A percentile compares a stretch with the other conserved stretches of the same genome.
These are phyloP conservation scores for Yamadazyma blattariae DNA, from an alignment of 1,139 yeast genomes.

Conservation along the genomic window DNA sequence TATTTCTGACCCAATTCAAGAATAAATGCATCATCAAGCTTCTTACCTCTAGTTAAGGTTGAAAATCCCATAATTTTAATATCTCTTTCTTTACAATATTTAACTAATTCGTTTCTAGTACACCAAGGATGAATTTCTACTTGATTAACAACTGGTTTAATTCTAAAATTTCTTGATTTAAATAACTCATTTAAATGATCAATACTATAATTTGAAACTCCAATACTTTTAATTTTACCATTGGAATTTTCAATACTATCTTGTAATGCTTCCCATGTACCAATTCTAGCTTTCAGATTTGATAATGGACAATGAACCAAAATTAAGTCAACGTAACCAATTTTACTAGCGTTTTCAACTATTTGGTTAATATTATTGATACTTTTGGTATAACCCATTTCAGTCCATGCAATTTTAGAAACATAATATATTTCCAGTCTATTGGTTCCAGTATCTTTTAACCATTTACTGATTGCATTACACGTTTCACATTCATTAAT, in stretches of 20 bases:
- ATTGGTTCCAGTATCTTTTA: conserved; percentile 32
- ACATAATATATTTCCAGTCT: conserved; percentile 38
- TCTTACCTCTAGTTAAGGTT: conserved; percentile 54
- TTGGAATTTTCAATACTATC: conserved; percentile 33
- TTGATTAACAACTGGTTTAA: conserved; percentile 34
- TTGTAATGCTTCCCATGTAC: conserved; percentile 41
- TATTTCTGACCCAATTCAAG: conserved; percentile 3
- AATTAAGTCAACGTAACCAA: conserved; percentile 75
- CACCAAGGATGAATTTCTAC: conserved; percentile 38
- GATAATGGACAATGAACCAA: conserved; percentile 37
- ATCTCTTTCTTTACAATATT: conserved; percentile 23
- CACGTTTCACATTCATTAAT: conserved; percentile 50
- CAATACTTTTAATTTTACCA: conserved; percentile 30
- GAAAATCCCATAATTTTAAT: conserved; percentile 32
- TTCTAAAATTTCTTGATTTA: conserved; percentile 35
- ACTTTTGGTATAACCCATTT: conserved; percentile 60
- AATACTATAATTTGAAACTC: conserved; percentile 39
- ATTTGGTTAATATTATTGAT: conserved; percentile 53
- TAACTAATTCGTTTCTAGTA: conserved; percentile 33
- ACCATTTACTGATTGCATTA: conserved; percentile 36
- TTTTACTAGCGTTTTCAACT: conserved; percentile 55
- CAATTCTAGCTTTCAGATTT: conserved; percentile 28
- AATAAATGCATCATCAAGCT: conserved; percentile 10
- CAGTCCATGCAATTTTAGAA: conserved; percentile 61
- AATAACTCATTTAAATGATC: conserved; percentile 45